A percentile compares a stretch with the other conserved stretches of the same genome.
Evolutionary conservation across 192 early-diverging fungal genomes (phyloP).

Genomic region (Spizellomyces punctatus): DNA sequence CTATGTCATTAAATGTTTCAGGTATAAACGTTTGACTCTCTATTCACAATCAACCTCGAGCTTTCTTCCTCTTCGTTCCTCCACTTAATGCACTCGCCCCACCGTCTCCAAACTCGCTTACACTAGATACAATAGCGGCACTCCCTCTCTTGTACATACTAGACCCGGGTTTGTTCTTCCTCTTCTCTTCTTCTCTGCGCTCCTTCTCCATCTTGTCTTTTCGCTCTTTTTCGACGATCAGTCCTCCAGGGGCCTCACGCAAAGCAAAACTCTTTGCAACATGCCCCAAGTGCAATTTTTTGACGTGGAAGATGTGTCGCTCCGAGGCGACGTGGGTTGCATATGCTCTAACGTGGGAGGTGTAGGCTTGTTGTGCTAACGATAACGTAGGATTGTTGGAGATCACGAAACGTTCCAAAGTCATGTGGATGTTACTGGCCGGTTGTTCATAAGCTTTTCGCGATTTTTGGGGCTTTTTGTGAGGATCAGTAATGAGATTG

Average conservation of each 20-base stretch:
- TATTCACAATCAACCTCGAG: too few species aligned
- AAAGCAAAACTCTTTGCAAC: constrained; percentile 96
- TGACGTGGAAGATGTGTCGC: constrained; percentile 92
- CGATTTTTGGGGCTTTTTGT: neutral
- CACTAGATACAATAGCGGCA: constrained; percentile 26
- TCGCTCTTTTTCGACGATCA: constrained; percentile 13
- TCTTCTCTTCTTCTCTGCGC: constrained; percentile 24
- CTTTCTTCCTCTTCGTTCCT: too few species aligned
- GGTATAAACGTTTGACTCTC: too few species aligned
- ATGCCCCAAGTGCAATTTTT: constrained; percentile 94
- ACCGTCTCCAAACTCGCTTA: constrained; percentile 48
- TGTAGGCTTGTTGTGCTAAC: constrained; percentile 69
- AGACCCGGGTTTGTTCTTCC: constrained; percentile 23
- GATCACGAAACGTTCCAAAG: constrained; percentile 74
- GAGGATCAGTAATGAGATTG: constrained; percentile 14
- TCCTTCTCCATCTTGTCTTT: constrained; percentile 19
- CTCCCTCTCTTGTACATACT: constrained; percentile 39
- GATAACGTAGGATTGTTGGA: constrained; percentile 28
- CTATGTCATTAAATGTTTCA: too few species aligned
- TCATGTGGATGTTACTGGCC: constrained; percentile 63
- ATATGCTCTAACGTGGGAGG: constrained; percentile 90
- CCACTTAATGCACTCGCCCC: neutral
- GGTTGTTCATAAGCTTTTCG: constrained; percentile 50
- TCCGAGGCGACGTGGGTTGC: constrained; percentile 86
- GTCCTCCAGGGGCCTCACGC: constrained; percentile 77